These are phyloP conservation scores for Tilletiaria anomala DNA, from an alignment of 1,284 basidiomycete species.

Conservation along the genomic window DNA sequence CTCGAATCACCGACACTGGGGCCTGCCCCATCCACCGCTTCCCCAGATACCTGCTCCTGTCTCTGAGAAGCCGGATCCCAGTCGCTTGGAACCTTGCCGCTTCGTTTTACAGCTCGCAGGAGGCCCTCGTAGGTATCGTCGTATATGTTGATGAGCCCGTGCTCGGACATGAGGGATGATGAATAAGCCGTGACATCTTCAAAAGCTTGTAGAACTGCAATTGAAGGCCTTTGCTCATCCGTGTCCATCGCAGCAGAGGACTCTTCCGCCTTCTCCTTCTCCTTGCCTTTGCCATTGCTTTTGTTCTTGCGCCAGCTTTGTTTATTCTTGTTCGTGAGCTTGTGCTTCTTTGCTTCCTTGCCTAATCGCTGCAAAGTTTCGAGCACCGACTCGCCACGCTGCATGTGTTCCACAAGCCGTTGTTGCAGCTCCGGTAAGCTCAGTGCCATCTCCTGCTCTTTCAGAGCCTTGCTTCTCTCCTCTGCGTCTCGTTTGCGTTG, in stretches of 20 bases:
- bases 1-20: no score
- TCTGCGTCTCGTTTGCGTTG: slow-evolving; percentile 45
- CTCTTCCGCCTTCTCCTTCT: neutral
- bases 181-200: slow-evolving; percentile 26
- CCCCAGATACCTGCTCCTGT: neutral
- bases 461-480: slow-evolving; percentile 42
- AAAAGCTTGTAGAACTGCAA: no score
- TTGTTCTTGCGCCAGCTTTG: neutral
- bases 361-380: slow-evolving; percentile 79
- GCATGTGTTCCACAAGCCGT: slow-evolving; percentile 50
- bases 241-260: slow-evolving; percentile 3
- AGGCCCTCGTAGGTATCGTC: slow-evolving; percentile 31
- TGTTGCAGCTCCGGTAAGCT: slow-evolving; percentile 48
- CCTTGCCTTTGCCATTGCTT: neutral
- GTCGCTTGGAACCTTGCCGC: slow-evolving; percentile 22
- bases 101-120: slow-evolving; percentile 20
- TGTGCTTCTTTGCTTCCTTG: slow-evolving; percentile 45
- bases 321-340: slow-evolving; percentile 41
- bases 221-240: no score
- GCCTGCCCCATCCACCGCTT: no score
- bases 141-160: slow-evolving; percentile 31
- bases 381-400: slow-evolving; percentile 77
- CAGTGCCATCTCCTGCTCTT: slow-evolving; percentile 57
- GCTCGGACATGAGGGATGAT: slow-evolving; percentile 27
- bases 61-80: slow-evolving; percentile 21